Conservation (phyloP, 345 rosid genomes). For the Aegle marmelos region DNA sequence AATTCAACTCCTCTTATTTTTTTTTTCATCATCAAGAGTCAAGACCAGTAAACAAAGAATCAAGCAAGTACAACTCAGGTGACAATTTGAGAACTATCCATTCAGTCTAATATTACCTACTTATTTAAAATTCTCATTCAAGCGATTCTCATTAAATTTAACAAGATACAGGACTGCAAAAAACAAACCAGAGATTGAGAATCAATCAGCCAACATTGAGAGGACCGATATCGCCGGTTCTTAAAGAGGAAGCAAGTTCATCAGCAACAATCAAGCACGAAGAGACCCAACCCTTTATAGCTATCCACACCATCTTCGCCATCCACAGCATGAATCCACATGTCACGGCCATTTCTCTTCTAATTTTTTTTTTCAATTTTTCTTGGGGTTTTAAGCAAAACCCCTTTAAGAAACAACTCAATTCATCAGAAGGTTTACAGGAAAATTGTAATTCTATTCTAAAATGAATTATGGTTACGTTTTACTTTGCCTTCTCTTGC, state of each 20-base stretch:
- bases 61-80: neutral
- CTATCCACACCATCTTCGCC: slow-evolving; percentile 64
- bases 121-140: neutral
- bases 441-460: neutral
- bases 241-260: slow-evolving; percentile 67
- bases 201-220: slow-evolving; percentile 63
- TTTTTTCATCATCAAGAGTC: neutral
- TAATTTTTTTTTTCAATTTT: neutral
- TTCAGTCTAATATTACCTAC: no score
- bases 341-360: slow-evolving; percentile 54
- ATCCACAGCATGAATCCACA: slow-evolving; percentile 55
- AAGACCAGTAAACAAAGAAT: neutral
- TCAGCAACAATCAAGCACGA: slow-evolving; percentile 84
- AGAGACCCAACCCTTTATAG: slow-evolving; percentile 69
- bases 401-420: neutral
- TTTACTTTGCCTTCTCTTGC: neutral
- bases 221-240: slow-evolving; percentile 87
- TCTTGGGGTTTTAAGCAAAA: neutral
- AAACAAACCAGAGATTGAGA: slow-evolving; percentile 20
- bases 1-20: neutral
- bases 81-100: neutral
- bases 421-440: neutral
- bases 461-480: neutral
- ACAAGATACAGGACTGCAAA: neutral
- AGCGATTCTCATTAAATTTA: neutral